Base-by-base conservation (phyloP, 83 land plant genomes). In the Diphasiastrum complanatum region DNA sequence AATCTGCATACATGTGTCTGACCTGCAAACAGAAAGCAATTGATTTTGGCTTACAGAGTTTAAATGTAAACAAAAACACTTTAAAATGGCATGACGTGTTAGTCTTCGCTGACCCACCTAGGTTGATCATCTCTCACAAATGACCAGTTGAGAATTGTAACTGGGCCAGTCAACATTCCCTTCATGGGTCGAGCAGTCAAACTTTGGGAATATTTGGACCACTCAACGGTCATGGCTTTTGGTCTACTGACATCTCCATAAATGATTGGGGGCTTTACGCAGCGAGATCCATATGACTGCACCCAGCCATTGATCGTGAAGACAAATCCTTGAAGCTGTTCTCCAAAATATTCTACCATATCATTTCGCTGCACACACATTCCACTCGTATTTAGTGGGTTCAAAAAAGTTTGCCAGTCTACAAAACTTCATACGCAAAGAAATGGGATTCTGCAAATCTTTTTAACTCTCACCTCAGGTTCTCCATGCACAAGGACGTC, bases 401-500 rank as follows among this genome's bases (percentile, higher is more conserved):
- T 11, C 11, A 54, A 38, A 38, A 14, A 38, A 8, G 14, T 8
- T 38, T 38, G 14, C 12, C 12, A 38, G 12, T 8, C 5, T 49
- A 11, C 22, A 49, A 14, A 49, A 5, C 10, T 49, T 10, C 19
- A 11, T 20, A 49, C 10, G 8, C 20, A 10, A 11, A 19, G 8
- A 10, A 14, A 49, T 14, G 19, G 10, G 10, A 54, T 22, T 23
- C 29, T 25, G n/a, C 43, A 38, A 8, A 8, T 38, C 8, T 8
- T 38, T 38, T 8, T 38, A 14, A 38, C 10, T 49, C 20, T 6
- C 29, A 54, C 58, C 33, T 54, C 58, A 6, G 58, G 58, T 28
- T 54, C 58, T 54, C 58, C 58, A 25, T 54, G 58, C 33, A 54
- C 58, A 28, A 54, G 58, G n/a, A 54, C 58, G 33, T 54, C 58